phyloP scores from a whole-genome alignment of 495 filamentous ascomycete genomes.

The Aspergillus affinis region DNA sequence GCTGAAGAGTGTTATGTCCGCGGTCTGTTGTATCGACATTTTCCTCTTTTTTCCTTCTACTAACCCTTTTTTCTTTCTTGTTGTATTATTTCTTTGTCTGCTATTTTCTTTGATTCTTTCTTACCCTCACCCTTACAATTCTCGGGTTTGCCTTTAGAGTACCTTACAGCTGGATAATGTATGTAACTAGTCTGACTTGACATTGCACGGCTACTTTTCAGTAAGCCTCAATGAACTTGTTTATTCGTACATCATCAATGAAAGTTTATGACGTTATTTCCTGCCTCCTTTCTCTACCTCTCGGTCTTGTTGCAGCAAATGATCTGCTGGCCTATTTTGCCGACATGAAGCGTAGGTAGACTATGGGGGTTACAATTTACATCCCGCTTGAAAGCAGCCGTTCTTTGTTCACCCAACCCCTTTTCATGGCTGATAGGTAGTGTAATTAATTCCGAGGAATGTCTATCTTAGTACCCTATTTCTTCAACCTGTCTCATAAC shows the following conservation, averaged over 20 bases:
- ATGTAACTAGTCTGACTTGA: conserved; percentile 45
- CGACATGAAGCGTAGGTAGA: too few relatives aligned
- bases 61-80: conserved; percentile 7
- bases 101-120: conserved; percentile 13
- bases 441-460: too few relatives aligned
- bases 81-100: conserved; percentile 15
- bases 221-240: conserved; percentile 19
- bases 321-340: too few relatives aligned
- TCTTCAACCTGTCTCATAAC: too few relatives aligned
- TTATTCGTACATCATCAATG: conserved; percentile 2
- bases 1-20: conserved; percentile 31
- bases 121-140: conserved; percentile 25
- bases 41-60: conserved; percentile 16
- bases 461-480: too few relatives aligned
- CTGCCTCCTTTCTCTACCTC: too few relatives aligned
- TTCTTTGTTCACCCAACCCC: too few relatives aligned
- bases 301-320: too few relatives aligned
- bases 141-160: conserved; percentile 33
- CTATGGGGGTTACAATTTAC: too few relatives aligned
- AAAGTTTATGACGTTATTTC: background rate
- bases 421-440: too few relatives aligned
- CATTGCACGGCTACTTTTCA: conserved; percentile 17
- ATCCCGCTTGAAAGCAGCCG: too few relatives aligned
- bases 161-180: conserved; percentile 47
- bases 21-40: conserved; percentile 15